Evolutionary conservation across 1,284 basidiomycete genomes (phyloP).

Genomic region (Volvariella surrecta): DNA sequence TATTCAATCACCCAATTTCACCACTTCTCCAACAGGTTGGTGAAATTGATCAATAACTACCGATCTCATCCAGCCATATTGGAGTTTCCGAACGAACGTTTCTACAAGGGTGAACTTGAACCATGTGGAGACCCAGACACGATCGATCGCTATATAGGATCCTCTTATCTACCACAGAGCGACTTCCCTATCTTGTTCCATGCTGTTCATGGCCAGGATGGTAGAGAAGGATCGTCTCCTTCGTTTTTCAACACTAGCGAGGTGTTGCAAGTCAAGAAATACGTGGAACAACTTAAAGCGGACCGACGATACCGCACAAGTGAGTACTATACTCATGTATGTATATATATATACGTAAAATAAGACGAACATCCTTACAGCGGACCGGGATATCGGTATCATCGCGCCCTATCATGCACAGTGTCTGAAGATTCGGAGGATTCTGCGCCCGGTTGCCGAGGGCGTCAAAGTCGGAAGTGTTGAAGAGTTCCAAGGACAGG

Average conservation of each 20-base stretch:
- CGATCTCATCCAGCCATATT: constrained; percentile 50
- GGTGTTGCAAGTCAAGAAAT: constrained; percentile 41
- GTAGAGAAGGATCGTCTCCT: constrained; percentile 50
- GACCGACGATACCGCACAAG: constrained; percentile 29
- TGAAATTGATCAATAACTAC: constrained; percentile 47
- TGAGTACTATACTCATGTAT: constrained; percentile 17
- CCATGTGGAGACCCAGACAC: constrained; percentile 28
- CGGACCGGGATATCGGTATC: constrained; percentile 42
- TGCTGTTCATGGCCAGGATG: constrained; percentile 48
- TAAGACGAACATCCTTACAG: constrained; percentile 11
- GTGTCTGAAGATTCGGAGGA: constrained; percentile 35
- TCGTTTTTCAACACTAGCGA: constrained; percentile 63
- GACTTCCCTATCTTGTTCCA: constrained; percentile 57
- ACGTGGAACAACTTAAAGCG: constrained; percentile 25
- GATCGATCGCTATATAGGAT: constrained; percentile 29
- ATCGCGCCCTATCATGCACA: constrained; percentile 56
- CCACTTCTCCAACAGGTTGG: constrained; percentile 22
- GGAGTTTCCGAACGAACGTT: constrained; percentile 45
- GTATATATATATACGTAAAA: constrained; percentile 13
- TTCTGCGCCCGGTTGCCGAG: constrained; percentile 26
- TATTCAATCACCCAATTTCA: background rate
- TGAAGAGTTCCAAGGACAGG: constrained; percentile 56
- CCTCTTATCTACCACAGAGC: constrained; percentile 31
- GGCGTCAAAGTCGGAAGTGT: constrained; percentile 53
- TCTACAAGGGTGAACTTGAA: constrained; percentile 44